Evolutionary conservation across 1,284 basidiomycete genomes (phyloP), one percentile per base, ranked within the genome.

Genomic region (Mycena sp.): DNA sequence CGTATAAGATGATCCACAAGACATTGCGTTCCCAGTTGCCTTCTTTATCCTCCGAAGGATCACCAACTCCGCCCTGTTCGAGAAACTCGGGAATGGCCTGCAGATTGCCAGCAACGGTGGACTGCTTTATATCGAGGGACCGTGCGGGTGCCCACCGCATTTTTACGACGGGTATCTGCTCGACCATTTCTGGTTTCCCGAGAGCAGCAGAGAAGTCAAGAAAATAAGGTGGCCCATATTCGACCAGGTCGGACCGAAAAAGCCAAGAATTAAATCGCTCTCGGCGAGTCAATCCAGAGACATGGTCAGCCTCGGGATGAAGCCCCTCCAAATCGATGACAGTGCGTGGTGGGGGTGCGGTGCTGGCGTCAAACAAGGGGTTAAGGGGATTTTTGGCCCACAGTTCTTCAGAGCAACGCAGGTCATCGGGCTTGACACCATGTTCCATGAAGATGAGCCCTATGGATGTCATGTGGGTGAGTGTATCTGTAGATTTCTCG

Each of bases 381-480:
- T 55, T 50, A 30, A 50, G 48, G 10, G 38, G n/a, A 19, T 52
- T 28, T 37, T 58, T 66, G 2, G 51, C 30, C 72, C 77, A 77
- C 0, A 80, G 65, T 1, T 68, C 49, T 0, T 74, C 44, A 0
- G 71, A 69, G 44, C 70, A 76, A 3, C 58, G 26, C 11, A 81
- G 62, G 19, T 73, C 68, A 0, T 74, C 56, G 0, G 5, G 1
- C 4, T 55, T 64, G 2, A 74, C 63, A 9, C 67, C 67, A 51
- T 74, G 71, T 10, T 61, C 21, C 0, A 77, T 48, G 1, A 60
- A 71, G 29, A 78, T 55, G 0, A 74, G 25, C 0, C 71, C 61
- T 0, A 61, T 74, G 0, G 77, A 72, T 0, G 77, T 79, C 4
- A 77, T 53, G 26, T 78, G 76, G 7, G 66, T 64, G 0, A 80